phyloP scores from a whole-genome alignment of 257 asterid species.

The Forsythia suspensa region DNA sequence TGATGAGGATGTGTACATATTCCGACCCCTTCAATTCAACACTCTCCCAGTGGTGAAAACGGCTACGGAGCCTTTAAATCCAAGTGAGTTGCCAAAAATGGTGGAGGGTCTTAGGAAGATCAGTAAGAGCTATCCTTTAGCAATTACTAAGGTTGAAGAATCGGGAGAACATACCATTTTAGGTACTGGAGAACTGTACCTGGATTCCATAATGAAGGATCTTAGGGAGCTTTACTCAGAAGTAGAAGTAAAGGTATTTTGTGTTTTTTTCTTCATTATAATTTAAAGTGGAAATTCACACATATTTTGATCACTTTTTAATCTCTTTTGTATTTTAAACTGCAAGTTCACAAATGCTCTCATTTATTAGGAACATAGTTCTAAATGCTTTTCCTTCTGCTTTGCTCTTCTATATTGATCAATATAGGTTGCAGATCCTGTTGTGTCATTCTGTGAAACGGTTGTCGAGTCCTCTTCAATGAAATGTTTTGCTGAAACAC shows the following conservation, averaged over 20 bases:
- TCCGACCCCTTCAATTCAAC: conserved; percentile 92
- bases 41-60: conserved; percentile 98
- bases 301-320: background rate
- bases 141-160: conserved; percentile 96
- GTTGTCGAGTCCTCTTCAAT: conserved; percentile 96
- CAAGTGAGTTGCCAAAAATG: conserved; percentile 98
- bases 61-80: conserved; percentile 96
- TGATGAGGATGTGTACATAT: conserved; percentile 84
- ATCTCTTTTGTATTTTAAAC: background rate
- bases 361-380: no score
- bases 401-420: conserved; percentile 10
- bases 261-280: background rate
- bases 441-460: conserved; percentile 96
- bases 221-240: conserved; percentile 97
- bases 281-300: background rate
- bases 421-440: conserved; percentile 95
- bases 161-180: conserved; percentile 98
- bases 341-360: background rate
- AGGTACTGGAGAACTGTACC: conserved; percentile 92
- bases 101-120: conserved; percentile 98
- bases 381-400: background rate
- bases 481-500: conserved; percentile 99
- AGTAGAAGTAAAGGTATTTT: conserved; percentile 94
- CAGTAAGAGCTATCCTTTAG: conserved; percentile 97
- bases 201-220: conserved; percentile 97